Conservation (phyloP, 225 moss, liverwort and hornwort species). For the Marchantia polymorpha region DNA sequence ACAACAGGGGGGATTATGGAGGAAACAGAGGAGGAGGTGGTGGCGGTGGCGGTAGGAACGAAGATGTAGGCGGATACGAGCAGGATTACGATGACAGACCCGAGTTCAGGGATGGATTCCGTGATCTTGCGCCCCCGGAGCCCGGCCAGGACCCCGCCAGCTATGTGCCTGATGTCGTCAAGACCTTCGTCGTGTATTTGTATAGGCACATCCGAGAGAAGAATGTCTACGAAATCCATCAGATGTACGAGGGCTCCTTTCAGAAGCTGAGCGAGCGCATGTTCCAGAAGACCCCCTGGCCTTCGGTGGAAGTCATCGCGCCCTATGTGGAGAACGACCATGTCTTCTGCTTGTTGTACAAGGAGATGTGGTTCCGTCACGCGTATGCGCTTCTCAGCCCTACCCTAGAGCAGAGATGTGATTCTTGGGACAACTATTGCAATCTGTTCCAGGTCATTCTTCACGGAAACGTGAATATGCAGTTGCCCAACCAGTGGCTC, state of each 20-base stretch:
- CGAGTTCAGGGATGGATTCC: conserved; percentile 92
- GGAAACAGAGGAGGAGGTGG: conserved; percentile 6
- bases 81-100: conserved; percentile 94
- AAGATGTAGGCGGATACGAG: conserved; percentile 62
- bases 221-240: conserved; percentile 98
- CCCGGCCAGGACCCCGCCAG: conserved; percentile 77
- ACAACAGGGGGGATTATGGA: neutral
- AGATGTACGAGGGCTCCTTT: conserved; percentile 99
- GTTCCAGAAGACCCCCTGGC: conserved; percentile 97
- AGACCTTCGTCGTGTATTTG: conserved; percentile 91
- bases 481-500: conserved; percentile 96
- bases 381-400: conserved; percentile 89
- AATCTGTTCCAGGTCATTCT: conserved; percentile 92
- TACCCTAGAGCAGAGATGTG: conserved; percentile 90
- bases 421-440: conserved; percentile 99
- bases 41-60: conserved; percentile 20
- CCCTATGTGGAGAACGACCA: conserved; percentile 95
- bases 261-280: conserved; percentile 95
- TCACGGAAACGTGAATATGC: conserved; percentile 98
- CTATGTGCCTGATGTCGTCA: conserved; percentile 96
- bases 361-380: conserved; percentile 99
- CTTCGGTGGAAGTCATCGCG: conserved; percentile 82
- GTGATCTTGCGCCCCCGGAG: conserved; percentile 83
- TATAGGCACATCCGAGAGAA: conserved; percentile 99
- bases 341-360: conserved; percentile 90